Percentiles rank a stretch among this genome's conserved stretches.
Conservation (phyloP, 2,329 filamentous ascomycete species). For the Lachnum nothofagi region DNA sequence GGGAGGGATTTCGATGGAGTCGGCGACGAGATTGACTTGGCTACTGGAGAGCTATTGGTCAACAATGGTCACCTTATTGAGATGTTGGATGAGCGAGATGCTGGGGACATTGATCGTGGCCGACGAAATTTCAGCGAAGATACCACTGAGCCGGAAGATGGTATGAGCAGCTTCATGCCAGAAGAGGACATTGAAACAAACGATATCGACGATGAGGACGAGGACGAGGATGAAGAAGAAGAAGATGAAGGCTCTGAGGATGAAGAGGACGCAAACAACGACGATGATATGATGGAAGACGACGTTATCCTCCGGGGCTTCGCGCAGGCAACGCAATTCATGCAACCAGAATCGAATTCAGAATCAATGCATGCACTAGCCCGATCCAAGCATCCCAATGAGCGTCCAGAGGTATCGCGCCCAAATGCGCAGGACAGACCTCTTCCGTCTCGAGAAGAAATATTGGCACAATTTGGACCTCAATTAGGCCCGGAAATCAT, state of each 20-base stretch:
- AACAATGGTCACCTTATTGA: conserved; percentile 78
- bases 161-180: conserved; percentile 4
- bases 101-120: conserved; percentile 31
- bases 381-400: not conserved
- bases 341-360: conserved; percentile 16
- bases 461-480: conserved; percentile 29
- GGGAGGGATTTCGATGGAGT: conserved; percentile 74
- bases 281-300: conserved; percentile 30
- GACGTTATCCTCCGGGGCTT: conserved; percentile 32
- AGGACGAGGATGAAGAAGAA: conserved; percentile 29
- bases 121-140: conserved; percentile 16
- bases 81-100: conserved; percentile 54
- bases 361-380: not conserved
- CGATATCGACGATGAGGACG: conserved; percentile 29
- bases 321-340: conserved; percentile 19
- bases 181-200: conserved; percentile 20
- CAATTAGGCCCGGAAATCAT: conserved; percentile 28
- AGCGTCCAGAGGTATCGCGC: not conserved
- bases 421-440: conserved; percentile 1
- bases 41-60: conserved; percentile 76
- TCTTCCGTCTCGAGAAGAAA: conserved; percentile 27
- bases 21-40: conserved; percentile 84
- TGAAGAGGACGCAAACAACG: conserved; percentile 18
- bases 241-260: conserved; percentile 25
- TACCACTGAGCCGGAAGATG: conserved; percentile 18